Conservation (phyloP, 805 yeast genomes). For the Danielozyma ontarioensis region DNA sequence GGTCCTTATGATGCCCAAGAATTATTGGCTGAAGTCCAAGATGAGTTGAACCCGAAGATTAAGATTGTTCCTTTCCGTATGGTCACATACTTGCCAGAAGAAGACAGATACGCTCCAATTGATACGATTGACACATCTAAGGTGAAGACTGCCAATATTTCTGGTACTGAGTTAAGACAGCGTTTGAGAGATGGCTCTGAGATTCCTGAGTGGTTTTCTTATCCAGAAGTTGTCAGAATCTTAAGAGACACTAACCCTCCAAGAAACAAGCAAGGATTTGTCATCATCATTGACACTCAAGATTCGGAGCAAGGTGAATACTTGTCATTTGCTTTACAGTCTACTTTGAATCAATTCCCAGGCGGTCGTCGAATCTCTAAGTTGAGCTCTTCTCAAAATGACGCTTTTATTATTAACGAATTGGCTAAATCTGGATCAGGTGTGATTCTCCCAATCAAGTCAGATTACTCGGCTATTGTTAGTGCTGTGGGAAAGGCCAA, state of each 20-base stretch:
- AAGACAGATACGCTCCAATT: slow-evolving; percentile 91
- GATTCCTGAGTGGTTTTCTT: slow-evolving; percentile 96
- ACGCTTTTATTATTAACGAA: slow-evolving; percentile 66
- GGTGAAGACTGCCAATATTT: slow-evolving; percentile 76
- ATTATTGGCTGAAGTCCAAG: slow-evolving; percentile 67
- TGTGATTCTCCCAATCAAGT: slow-evolving; percentile 54
- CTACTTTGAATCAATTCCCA: slow-evolving; percentile 83
- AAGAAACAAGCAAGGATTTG: slow-evolving; percentile 83
- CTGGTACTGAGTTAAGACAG: slow-evolving; percentile 92
- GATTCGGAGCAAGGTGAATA: slow-evolving; percentile 41
- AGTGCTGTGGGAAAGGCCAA: slow-evolving; percentile 52
- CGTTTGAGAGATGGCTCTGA: slow-evolving; percentile 80
- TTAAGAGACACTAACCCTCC: slow-evolving; percentile 93
- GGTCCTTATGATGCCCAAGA: slow-evolving; percentile 98
- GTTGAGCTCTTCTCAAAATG: slow-evolving; percentile 34
- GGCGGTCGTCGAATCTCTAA: slow-evolving; percentile 78
- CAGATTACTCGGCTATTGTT: slow-evolving; percentile 53
- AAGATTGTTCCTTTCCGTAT: slow-evolving; percentile 94
- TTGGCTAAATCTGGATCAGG: slow-evolving; percentile 89
- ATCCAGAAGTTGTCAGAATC: slow-evolving; percentile 91
- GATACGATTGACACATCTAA: slow-evolving; percentile 80
- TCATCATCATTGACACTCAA: slow-evolving; percentile 57
- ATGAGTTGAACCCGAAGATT: slow-evolving; percentile 64
- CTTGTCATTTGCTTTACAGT: slow-evolving; percentile 78
- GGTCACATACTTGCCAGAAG: slow-evolving; percentile 95